Percentiles rank a stretch among this genome's conserved stretches.
phyloP scores from a whole-genome alignment of 768 basidiomycete genomes.

The Hygrophorus russula region DNA sequence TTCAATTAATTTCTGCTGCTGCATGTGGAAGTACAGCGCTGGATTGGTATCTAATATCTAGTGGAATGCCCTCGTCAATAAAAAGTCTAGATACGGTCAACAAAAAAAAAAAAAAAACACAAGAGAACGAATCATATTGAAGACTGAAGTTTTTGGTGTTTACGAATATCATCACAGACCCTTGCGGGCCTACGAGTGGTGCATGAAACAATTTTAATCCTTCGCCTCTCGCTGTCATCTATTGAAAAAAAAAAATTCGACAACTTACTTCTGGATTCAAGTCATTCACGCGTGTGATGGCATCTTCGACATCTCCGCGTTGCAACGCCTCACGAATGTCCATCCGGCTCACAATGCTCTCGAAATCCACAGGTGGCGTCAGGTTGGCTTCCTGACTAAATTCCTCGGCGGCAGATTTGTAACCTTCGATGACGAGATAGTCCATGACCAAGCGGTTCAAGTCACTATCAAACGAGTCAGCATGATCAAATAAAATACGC shows the following conservation, averaged over 20 bases:
- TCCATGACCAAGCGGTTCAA: slow-evolving; percentile 93
- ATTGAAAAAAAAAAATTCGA: slow-evolving; percentile 2
- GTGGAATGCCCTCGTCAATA: slow-evolving; percentile 12
- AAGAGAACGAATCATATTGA: slow-evolving; percentile 68
- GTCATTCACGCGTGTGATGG: slow-evolving; percentile 92
- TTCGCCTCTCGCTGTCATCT: slow-evolving; percentile 23
- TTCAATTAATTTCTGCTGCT: slow-evolving; percentile 94
- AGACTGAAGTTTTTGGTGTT: slow-evolving; percentile 88
- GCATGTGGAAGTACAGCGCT: slow-evolving; percentile 86
- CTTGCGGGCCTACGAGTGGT: slow-evolving; percentile 83
- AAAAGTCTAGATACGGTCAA: slow-evolving; percentile 5
- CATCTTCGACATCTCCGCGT: slow-evolving; percentile 89
- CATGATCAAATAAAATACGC: slow-evolving; percentile 6
- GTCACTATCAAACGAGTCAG: slow-evolving; percentile 47
- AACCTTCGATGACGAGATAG: slow-evolving; percentile 95
- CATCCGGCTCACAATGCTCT: slow-evolving; percentile 90
- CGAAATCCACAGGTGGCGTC: slow-evolving; percentile 70
- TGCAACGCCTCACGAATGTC: slow-evolving; percentile 90
- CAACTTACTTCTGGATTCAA: slow-evolving; percentile 88
- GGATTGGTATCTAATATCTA: slow-evolving; percentile 97
- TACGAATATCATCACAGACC: slow-evolving; percentile 72
- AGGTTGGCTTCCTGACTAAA: slow-evolving; percentile 85
- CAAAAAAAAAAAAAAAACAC: slow-evolving; percentile 4
- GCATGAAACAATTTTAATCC: slow-evolving; percentile 95
- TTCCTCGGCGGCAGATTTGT: slow-evolving; percentile 91